Evolutionary conservation across 2,329 filamentous ascomycete species (phyloP), one percentile per base, ranked within the genome.

Genomic region (Metarhizium guizhouense): DNA sequence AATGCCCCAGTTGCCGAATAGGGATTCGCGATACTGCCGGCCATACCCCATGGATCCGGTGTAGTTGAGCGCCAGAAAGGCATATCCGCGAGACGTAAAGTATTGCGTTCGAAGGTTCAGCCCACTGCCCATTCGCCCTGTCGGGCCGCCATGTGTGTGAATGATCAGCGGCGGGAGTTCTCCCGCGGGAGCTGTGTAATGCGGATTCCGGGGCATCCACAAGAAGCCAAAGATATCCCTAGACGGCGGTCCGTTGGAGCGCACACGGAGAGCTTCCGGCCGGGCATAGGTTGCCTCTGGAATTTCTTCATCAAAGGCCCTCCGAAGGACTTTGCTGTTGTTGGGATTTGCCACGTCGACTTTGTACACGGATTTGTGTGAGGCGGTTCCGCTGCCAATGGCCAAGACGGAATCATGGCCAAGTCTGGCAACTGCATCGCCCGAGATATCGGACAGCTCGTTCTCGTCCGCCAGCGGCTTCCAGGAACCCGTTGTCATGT

Each of bases 51-150:
- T 76, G 1, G 76, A 80, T 3, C 79, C 80, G 2, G 71, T 73
- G 61, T 81, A 79, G 63, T 82, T 82, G 38, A 82, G 66, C 3
- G 70, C 67, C 13, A 77, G 70, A 51, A 74, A 74, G 1, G 78
- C 78, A 54, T 76, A 83, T 4, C 80, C 80, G 13, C 80, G 69
- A 4, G 78, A 76, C 0, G 78, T 81, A 60, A 75, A 80, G 61
- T 78, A 81, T 61, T 83, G 80, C 3, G 69, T 70, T 20, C 67
- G 64, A 6, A 80, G 64, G 13, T 69, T 65, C 0, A 83, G 67
- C 0, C 76, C 76, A 0, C 74, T 71, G 0, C 72, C 67, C 0
- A 66, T 68, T 53, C 74, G 71, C 1, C 66, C 65, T 0, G 75
- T 82, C n/a, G 73, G 80, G 0, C 79, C 80, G 5, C 79, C 80